Percentiles rank a stretch among this genome's conserved stretches.
These are phyloP conservation scores for Globisporangium apiculatum DNA, from an alignment of 352 stramenopile species.

Conservation along the genomic window DNA sequence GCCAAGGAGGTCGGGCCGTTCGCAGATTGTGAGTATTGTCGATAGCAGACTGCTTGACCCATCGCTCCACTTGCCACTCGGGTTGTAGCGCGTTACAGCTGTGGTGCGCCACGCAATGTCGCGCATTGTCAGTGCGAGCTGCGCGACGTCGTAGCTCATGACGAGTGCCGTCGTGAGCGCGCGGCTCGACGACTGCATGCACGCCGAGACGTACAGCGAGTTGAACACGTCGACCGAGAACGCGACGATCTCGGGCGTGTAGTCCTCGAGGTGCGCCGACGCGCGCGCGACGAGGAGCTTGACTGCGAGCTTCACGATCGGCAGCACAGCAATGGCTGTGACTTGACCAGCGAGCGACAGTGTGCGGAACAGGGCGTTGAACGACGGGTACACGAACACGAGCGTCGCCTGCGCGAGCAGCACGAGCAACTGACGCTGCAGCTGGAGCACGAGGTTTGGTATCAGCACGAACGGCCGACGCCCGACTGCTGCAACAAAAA, in stretches of 20 bases:
- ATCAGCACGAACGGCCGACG: constrained; percentile 1
- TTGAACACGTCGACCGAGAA: constrained; percentile 34
- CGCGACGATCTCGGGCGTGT: constrained; percentile 22
- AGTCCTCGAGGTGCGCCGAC: constrained; percentile 20
- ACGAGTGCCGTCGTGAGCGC: constrained; percentile 1
- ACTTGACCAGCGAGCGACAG: constrained; percentile 8
- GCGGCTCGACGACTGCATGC: constrained; percentile 11
- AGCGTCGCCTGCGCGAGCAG: constrained; percentile 17
- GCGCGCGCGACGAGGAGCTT: constrained; percentile 25
- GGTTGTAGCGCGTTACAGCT: neutral
- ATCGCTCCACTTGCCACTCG: neutral
- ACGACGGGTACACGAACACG: constrained; percentile 25
- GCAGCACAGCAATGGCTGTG: constrained; percentile 12
- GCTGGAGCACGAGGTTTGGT: constrained; percentile 12
- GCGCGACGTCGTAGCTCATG: neutral
- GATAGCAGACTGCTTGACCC: neutral
- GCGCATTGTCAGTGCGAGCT: neutral
- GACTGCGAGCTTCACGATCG: constrained; percentile 24
- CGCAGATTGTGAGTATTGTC: neutral
- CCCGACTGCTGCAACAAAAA: neutral
- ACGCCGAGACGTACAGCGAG: constrained; percentile 20
- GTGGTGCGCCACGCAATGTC: neutral
- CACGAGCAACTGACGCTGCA: constrained; percentile 15
- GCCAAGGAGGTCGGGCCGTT: neutral
- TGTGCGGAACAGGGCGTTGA: constrained; percentile 22